Base-by-base conservation (phyloP, 73 alveolate species). In the Paramecium octaurelia region DNA sequence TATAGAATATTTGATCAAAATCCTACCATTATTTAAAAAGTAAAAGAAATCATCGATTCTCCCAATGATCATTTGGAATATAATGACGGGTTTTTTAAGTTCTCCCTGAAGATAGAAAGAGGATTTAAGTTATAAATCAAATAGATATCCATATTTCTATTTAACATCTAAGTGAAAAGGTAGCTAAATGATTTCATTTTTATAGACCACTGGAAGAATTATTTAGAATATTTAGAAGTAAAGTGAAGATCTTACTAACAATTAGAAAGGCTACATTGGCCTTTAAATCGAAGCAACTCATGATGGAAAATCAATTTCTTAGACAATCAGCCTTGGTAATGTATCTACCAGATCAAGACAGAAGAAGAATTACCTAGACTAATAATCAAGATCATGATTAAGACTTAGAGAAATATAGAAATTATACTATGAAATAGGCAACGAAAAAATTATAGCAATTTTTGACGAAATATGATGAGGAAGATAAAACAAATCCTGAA, bases 291-390 rank as follows among this genome's bases (percentile, higher is more conserved):
- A 80, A 80, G 44, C 46, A 80, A 44, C 27, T 80, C 1, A 42
- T 48, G 43, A n/a, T 80, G 73, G 43, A 80, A 20, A 80, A 80
- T 80, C 4, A 34, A 44, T 40, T 24, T 44, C 57, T 24, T 10
- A 44, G 75, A 80, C 16, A 80, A 31, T 44, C 91, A 44, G 71
- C 76, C 24, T 44, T 80, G 21, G 44, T 80, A 5, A 80, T 80
- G 91, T 80, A 44, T 80, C 44, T 80, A 8, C 75, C 91, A 31
- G 91, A 80, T 80, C 12, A 80, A 40, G 91, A 80, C 18, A 42
- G 46, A 48, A 42, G 57, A 80, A 80, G 34, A 80, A 80, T 80
- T 14, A 44, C 73, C 11, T 11, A 27, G 27, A 64, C 31, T 23
- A 2, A 42, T 80, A 64, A 44, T 21, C 27, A 80, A 23, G 57